phyloP scores from a whole-genome alignment of 805 yeast genomes.

The Ogataea paraovalis region DNA sequence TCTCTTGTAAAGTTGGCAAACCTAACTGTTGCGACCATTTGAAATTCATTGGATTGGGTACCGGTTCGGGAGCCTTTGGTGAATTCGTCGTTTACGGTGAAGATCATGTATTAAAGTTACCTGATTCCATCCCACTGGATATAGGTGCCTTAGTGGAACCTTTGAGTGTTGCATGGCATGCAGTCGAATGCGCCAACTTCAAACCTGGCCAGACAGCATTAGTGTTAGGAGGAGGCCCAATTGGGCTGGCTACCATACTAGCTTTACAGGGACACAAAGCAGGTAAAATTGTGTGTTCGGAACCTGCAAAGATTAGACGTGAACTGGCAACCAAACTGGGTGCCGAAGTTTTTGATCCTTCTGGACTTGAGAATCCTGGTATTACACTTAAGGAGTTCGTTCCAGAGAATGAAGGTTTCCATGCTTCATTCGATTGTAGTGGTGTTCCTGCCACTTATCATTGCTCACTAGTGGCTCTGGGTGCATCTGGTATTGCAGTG shows the following conservation, averaged over 20 bases:
- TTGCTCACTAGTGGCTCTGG: constrained; percentile 46
- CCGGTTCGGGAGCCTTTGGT: constrained; percentile 44
- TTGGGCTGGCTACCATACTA: constrained; percentile 52
- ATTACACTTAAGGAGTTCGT: constrained; percentile 34
- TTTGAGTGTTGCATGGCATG: constrained; percentile 58
- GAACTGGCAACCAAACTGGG: constrained; percentile 49
- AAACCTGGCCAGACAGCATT: constrained; percentile 42
- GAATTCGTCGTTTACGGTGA: constrained; percentile 37
- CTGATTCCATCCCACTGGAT: constrained; percentile 29
- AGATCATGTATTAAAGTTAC: constrained; percentile 31
- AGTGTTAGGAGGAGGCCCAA: constrained; percentile 56
- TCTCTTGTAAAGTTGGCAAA: constrained; percentile 38
- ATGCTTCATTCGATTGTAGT: constrained; percentile 50
- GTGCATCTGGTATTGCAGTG: constrained; percentile 53
- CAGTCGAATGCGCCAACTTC: constrained; percentile 45
- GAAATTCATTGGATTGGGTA: constrained; percentile 47
- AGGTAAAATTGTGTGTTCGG: constrained; percentile 48
- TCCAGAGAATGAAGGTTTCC: constrained; percentile 43
- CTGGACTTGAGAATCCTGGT: constrained; percentile 35
- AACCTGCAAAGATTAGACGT: constrained; percentile 58
- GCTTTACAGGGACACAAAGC: constrained; percentile 47
- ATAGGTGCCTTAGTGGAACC: constrained; percentile 54
- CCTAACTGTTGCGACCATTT: constrained; percentile 28
- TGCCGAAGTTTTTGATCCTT: constrained; percentile 50
- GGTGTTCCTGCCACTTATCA: constrained; percentile 52